Percentiles rank a stretch among this genome's conserved stretches.
These are phyloP conservation scores for Coemansia sp. DNA, from an alignment of 192 early-diverging fungal genomes.

Conservation along the genomic window DNA sequence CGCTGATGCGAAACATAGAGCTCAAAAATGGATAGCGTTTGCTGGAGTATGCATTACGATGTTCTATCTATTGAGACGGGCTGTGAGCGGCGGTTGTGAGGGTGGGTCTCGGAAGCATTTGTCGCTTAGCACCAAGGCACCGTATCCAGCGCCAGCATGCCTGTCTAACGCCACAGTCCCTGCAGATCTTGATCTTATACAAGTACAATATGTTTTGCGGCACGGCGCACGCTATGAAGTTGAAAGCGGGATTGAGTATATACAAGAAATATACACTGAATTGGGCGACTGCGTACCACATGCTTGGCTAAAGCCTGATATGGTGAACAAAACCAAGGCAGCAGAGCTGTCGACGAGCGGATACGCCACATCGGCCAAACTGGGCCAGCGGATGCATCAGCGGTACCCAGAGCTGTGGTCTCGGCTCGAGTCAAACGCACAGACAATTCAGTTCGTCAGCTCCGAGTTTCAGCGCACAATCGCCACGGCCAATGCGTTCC, in stretches of 20 bases:
- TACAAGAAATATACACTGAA: slow-evolving; percentile 11
- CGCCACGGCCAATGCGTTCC: slow-evolving; percentile 26
- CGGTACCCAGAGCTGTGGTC: slow-evolving; percentile 17
- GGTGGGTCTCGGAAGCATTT: not conserved
- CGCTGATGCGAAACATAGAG: not conserved
- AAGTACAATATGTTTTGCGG: slow-evolving; percentile 32
- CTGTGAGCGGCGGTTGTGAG: not conserved
- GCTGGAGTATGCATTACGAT: not conserved
- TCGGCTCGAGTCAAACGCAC: not conserved
- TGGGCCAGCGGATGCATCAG: slow-evolving; percentile 14
- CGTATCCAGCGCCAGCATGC: slow-evolving; percentile 12
- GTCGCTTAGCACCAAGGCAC: slow-evolving; percentile 39
- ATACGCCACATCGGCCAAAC: slow-evolving; percentile 5
- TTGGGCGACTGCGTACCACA: slow-evolving; percentile 15
- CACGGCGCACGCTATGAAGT: slow-evolving; percentile 44
- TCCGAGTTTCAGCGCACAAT: slow-evolving; percentile 34
- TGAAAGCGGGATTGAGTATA: slow-evolving; percentile 7
- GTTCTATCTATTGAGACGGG: not conserved
- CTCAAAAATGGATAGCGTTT: not conserved
- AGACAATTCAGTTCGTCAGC: slow-evolving; percentile 21
- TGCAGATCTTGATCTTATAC: slow-evolving; percentile 13
- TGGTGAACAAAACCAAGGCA: slow-evolving; percentile 9
- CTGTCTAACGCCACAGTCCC: not conserved
- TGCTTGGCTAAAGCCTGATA: slow-evolving; percentile 24
- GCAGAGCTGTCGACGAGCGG: slow-evolving; percentile 16